phyloP scores from a whole-genome alignment of 768 basidiomycete species.

The Trametes villosa region DNA sequence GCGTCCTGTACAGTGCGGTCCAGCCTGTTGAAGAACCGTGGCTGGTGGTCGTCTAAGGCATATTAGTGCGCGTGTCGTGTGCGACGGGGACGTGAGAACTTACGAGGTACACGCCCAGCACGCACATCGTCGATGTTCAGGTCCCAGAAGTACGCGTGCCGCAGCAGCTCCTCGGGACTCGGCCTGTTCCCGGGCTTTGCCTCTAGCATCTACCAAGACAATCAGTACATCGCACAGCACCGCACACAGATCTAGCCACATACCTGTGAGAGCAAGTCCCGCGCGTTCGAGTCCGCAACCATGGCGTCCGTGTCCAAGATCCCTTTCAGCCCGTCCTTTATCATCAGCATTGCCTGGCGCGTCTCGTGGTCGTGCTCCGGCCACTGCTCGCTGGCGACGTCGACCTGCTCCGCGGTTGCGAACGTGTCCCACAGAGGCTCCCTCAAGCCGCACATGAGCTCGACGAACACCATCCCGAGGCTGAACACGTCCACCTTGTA shows the following conservation, averaged over 20 bases:
- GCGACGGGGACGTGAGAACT: neutral
- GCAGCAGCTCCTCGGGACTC: neutral
- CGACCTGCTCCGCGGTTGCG: neutral
- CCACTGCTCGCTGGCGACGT: conserved; percentile 1
- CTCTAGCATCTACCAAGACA: neutral
- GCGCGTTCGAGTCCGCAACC: neutral
- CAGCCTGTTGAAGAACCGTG: neutral
- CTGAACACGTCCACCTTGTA: conserved; percentile 49
- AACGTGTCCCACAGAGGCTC: conserved; percentile 13
- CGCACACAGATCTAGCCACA: neutral
- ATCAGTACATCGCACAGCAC: neutral
- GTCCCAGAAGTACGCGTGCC: conserved; percentile 5
- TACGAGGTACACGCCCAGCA: neutral
- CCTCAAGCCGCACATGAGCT: conserved; percentile 34
- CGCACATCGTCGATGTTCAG: conserved; percentile 1
- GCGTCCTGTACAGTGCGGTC: neutral
- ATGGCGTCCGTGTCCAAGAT: neutral
- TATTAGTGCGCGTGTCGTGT: neutral
- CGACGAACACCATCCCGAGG: conserved; percentile 51
- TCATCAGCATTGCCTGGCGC: conserved; percentile 11
- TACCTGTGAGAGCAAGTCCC: conserved; percentile 7
- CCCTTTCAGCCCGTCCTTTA: neutral
- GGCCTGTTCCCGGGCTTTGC: neutral
- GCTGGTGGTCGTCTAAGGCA: neutral
- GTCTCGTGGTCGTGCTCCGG: neutral